Base-by-base conservation (phyloP, 2,329 filamentous ascomycete genomes). In the Penicillium italicum region DNA sequence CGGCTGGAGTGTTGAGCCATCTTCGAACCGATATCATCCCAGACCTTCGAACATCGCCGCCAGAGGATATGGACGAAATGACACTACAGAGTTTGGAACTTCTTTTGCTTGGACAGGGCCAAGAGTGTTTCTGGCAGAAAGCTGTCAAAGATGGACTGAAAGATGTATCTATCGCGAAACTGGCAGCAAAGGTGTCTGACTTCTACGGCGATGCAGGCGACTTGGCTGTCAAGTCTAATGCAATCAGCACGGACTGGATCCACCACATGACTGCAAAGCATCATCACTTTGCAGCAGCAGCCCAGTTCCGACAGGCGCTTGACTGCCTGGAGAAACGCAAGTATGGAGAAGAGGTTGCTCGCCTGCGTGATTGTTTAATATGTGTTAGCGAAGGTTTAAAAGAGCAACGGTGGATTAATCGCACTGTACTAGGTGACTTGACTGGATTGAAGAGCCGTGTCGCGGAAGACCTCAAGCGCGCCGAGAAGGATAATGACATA, bases 71-170 rank as follows among this genome's bases (percentile, higher is more conserved):
- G 91, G 94, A 99, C 66, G 82, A 85, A 48, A 83, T 89, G 67
- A 97, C 92, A 0, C 79, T 99, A 45, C 89, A 93, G 66, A 90
- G 90, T 50, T 76, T 97, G 43, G 84, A 89, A 64, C 85, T 93
- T 71, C 80, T 99, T 30, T 85, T 96, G 71, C 81, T 99, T 10
- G 93, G 92, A 1, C 91, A 99, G 71, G 92, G 89, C 28, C 94
- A 99, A 70, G 94, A 99, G 76, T 97, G 92, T 71, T 97, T 94
- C 74, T 99, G 94, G 94, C 89, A 94, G 65, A 97, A 96, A 72
- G 93, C 94, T 0, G 92, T 96, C 56, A 92, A 95, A 78, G 93
- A 97, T 70, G 86, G 87, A 24, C 85, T 96, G 76, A 97, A 96
- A 72, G 94, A 99, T 70, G 89, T 86, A 1, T 90, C 88, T 0